Percentiles rank a stretch among this genome's conserved stretches.
Evolutionary conservation across 2,329 filamentous ascomycete species (phyloP).

Genomic region (Juglanconis sp.): DNA sequence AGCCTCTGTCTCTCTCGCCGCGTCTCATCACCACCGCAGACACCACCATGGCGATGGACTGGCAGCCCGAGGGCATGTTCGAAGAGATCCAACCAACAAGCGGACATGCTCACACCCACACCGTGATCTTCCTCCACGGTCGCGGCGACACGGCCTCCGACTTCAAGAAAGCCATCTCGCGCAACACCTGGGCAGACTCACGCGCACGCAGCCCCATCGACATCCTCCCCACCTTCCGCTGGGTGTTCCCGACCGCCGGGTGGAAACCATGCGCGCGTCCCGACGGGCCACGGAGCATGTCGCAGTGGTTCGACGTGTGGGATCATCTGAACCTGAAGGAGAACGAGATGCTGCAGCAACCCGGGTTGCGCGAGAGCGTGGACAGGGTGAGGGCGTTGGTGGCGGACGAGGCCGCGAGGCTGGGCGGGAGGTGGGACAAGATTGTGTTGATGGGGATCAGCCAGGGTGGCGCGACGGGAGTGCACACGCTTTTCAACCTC

Average conservation of each 20-base stretch:
- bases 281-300: constrained; percentile 20
- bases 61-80: constrained; percentile 1
- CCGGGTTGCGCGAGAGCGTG: constrained; percentile 39
- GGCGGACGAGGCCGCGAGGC: constrained; percentile 29
- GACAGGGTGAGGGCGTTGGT: constrained; percentile 31
- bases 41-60: constrained; percentile 7
- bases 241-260: constrained; percentile 41
- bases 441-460: constrained; percentile 45
- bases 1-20: not conserved
- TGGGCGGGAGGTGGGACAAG: constrained; percentile 35
- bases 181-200: constrained; percentile 25
- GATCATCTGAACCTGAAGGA: constrained; percentile 37
- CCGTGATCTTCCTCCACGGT: constrained; percentile 43
- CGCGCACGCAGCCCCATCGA: constrained; percentile 32
- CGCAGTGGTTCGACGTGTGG: constrained; percentile 53
- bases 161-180: constrained; percentile 29
- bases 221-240: constrained; percentile 43
- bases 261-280: constrained; percentile 25
- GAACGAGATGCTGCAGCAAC: constrained; percentile 40
- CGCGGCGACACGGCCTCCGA: constrained; percentile 37
- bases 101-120: constrained; percentile 35
- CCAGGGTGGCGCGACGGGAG: constrained; percentile 41
- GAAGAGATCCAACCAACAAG: constrained; percentile 12
- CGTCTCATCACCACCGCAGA: not conserved
- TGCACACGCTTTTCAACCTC: constrained; percentile 36